phyloP scores from a whole-genome alignment of 2,329 filamentous ascomycete genomes.

The Sclerotinia borealis region DNA sequence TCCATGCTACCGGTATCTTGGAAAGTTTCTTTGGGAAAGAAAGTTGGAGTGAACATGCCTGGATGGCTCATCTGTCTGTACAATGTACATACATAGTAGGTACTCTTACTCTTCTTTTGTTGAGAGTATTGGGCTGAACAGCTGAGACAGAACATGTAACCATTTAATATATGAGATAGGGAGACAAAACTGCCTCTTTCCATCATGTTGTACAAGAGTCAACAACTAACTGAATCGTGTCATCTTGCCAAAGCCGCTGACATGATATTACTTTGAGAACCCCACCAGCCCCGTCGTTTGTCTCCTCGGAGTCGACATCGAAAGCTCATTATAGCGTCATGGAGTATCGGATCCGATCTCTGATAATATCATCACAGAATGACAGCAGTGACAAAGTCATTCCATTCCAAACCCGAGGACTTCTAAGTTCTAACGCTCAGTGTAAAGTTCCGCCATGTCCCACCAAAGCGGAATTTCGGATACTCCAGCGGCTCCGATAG shows the following conservation, averaged over 20 bases:
- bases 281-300: neutral
- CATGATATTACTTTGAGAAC: neutral
- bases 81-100: too few relatives aligned
- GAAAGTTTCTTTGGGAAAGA: neutral
- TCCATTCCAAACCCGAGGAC: neutral
- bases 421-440: neutral
- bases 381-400: neutral
- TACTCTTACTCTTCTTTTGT: neutral
- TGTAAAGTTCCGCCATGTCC: neutral
- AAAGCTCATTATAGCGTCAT: neutral
- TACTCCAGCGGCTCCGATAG: neutral
- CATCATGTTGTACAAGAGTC: neutral
- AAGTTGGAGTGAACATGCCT: too few relatives aligned
- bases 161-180: neutral
- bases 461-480: constrained; percentile 1
- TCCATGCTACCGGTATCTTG: neutral
- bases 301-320: neutral
- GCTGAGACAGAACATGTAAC: neutral
- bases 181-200: neutral
- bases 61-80: neutral
- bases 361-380: neutral
- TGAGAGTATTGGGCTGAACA: neutral
- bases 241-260: neutral
- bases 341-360: neutral
- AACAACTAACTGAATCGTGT: neutral